These are phyloP conservation scores for Gastrolobium villosum DNA, from an alignment of 306 rosid genomes.

Conservation along the genomic window DNA sequence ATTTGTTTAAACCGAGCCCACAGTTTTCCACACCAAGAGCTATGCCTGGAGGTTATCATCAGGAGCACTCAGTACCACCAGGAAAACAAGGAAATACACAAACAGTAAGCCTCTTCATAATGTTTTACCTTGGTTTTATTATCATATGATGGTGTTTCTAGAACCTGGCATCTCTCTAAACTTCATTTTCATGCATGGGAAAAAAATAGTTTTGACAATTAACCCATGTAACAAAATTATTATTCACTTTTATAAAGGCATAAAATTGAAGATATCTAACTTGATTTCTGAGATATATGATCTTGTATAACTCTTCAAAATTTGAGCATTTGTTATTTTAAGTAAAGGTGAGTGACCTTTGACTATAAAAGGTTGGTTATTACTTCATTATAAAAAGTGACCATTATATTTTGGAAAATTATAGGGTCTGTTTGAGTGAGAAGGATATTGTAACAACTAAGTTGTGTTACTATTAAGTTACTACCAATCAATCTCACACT, in stretches of 20 bases:
- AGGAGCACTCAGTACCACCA: conserved; percentile 47
- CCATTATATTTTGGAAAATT: neutral
- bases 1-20: conserved; percentile 79
- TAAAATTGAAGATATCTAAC: neutral
- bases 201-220: neutral
- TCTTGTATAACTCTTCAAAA: neutral
- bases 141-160: conserved; percentile 1
- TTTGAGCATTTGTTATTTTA: neutral
- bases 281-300: conserved; percentile 1
- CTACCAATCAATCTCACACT: too few relatives aligned
- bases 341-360: neutral
- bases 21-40: conserved; percentile 67
- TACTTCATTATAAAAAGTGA: neutral
- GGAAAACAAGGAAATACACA: conserved; percentile 63
- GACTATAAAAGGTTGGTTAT: conserved; percentile 14
- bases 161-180: neutral
- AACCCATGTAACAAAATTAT: conserved; percentile 5
- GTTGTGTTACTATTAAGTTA: too few relatives aligned
- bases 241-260: neutral
- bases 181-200: neutral
- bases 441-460: too few relatives aligned
- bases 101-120: conserved; percentile 59
- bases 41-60: conserved; percentile 53
- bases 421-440: too few relatives aligned
- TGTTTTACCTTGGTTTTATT: neutral